These are phyloP conservation scores for Xylaria scruposa DNA, from an alignment of 495 filamentous ascomycete species.

Conservation along the genomic window DNA sequence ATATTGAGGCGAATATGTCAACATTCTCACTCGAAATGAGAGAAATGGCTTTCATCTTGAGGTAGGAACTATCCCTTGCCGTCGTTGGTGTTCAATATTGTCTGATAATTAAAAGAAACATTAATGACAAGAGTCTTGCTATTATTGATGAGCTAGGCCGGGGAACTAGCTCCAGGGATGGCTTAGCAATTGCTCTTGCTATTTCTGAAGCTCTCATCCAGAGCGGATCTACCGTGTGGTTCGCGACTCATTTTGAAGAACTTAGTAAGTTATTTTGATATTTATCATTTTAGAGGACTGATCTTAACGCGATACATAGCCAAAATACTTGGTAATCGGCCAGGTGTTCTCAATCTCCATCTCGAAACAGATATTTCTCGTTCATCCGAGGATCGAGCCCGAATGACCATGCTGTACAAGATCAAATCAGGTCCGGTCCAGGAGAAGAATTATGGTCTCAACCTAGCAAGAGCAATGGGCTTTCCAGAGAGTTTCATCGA, in stretches of 20 bases:
- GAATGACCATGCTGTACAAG: slow-evolving; percentile 87
- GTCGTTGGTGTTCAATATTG: slow-evolving; percentile 31
- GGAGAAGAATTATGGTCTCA: slow-evolving; percentile 79
- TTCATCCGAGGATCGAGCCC: slow-evolving; percentile 46
- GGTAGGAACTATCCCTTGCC: slow-evolving; percentile 53
- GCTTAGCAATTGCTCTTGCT: slow-evolving; percentile 85
- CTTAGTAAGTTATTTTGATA: slow-evolving; percentile 53
- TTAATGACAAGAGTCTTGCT: slow-evolving; percentile 75
- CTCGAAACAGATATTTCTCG: slow-evolving; percentile 71
- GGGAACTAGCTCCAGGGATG: slow-evolving; percentile 89
- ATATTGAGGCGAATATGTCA: slow-evolving; percentile 87
- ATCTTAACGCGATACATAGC: slow-evolving; percentile 46
- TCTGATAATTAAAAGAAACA: slow-evolving; percentile 55
- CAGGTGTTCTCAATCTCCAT: slow-evolving; percentile 81
- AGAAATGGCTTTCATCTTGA: slow-evolving; percentile 90
- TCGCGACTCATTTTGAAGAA: slow-evolving; percentile 90
- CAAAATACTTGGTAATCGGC: slow-evolving; percentile 72
- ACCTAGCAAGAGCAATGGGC: slow-evolving; percentile 76
- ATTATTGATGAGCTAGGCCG: slow-evolving; percentile 94
- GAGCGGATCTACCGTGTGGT: slow-evolving; percentile 81
- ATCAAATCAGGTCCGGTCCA: slow-evolving; percentile 72
- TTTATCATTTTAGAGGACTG: neutral
- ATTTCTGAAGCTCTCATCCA: slow-evolving; percentile 86
- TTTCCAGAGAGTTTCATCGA: slow-evolving; percentile 72
- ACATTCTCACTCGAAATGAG: slow-evolving; percentile 96